A percentile compares a stretch with the other conserved stretches of the same genome.
Evolutionary conservation across 768 basidiomycete genomes (phyloP).

Genomic region (Ramaria sp.): DNA sequence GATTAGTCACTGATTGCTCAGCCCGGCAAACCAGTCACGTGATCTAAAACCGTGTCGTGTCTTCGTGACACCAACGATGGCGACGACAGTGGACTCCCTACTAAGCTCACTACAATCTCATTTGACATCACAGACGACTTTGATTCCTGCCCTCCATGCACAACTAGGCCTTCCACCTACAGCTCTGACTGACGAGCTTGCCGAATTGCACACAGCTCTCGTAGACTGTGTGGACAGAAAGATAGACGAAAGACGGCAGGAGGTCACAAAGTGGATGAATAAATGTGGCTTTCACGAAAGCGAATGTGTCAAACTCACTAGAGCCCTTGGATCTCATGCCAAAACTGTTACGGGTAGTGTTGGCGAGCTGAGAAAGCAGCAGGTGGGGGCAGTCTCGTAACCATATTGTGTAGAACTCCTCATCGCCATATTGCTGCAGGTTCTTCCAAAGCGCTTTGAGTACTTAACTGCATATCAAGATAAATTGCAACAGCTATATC

Average conservation of each 20-base stretch:
- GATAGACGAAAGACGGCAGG: slow-evolving; percentile 54
- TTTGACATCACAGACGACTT: slow-evolving; percentile 69
- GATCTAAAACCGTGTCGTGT: neutral
- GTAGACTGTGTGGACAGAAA: slow-evolving; percentile 66
- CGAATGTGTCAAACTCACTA: slow-evolving; percentile 55
- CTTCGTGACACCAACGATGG: slow-evolving; percentile 3
- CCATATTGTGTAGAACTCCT: neutral
- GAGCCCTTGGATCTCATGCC: slow-evolving; percentile 60
- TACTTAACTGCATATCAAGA: slow-evolving; percentile 63
- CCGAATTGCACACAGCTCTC: slow-evolving; percentile 61
- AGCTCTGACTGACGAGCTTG: slow-evolving; percentile 74
- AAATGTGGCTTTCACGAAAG: slow-evolving; percentile 53
- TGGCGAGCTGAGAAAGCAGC: slow-evolving; percentile 61
- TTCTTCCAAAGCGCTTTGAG: slow-evolving; percentile 64
- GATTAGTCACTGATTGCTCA: too few species aligned
- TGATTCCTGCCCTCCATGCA: slow-evolving; percentile 71
- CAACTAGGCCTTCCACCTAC: slow-evolving; percentile 76
- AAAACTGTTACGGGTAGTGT: slow-evolving; percentile 57
- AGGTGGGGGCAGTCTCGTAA: slow-evolving; percentile 19
- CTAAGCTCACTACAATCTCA: slow-evolving; percentile 71
- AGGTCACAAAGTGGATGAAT: slow-evolving; percentile 66
- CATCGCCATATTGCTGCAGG: slow-evolving; percentile 10
- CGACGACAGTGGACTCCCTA: slow-evolving; percentile 23
- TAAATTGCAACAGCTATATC: slow-evolving; percentile 64
- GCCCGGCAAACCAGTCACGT: too few species aligned